Base-by-base conservation (phyloP, 441 rosid genomes). In the Gossypium davidsonii region DNA sequence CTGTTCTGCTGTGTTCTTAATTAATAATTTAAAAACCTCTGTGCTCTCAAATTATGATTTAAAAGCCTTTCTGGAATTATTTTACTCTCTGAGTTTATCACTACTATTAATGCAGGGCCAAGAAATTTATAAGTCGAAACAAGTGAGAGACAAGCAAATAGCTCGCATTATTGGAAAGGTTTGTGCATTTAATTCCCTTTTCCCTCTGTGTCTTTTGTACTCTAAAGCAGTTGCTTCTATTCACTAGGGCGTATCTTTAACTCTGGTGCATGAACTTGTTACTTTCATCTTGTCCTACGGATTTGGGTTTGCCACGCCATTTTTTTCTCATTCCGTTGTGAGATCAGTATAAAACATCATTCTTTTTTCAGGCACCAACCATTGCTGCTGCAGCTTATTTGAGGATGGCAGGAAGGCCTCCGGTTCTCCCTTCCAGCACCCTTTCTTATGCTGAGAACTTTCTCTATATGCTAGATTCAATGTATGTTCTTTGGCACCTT, bases 341-440 rank as follows among this genome's bases (percentile, higher is more conserved):
- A 56, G 46, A 68, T 26, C 26, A 25, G 15, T 52, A 8, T 67
- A 28, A 48, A 66, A 46, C 49, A 11, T 46, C 73, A 1, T 74
- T 51, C 14, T 72, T 25, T 73, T 76, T 87, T 48, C 84, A 95
- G 98, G 98, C 87, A 26, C 99, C 99, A 69, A 95, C 98, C 48
- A 87, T 95, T 67, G 99, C 98, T 6, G 98, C 98, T 3, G 96
- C 99, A 68, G 98, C 98, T 79, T 93, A 93, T 85, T 78, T 91
- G 79, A 89, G 98, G 82, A 64, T 88, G 87, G 97, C 97, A 1
- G 99, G 99, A 80, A 84, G 96, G 83, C 97, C 65, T 14, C 44
- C 65, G 7, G 65, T 60, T 60, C 65, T 60, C 8, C 65, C 65
- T 60, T 60, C 65, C 1, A 85, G 78, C 83, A 90, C 78, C 79